These are phyloP conservation scores for Pelomyxa schiedti DNA, from an alignment of 78 protist species.

Conservation along the genomic window DNA sequence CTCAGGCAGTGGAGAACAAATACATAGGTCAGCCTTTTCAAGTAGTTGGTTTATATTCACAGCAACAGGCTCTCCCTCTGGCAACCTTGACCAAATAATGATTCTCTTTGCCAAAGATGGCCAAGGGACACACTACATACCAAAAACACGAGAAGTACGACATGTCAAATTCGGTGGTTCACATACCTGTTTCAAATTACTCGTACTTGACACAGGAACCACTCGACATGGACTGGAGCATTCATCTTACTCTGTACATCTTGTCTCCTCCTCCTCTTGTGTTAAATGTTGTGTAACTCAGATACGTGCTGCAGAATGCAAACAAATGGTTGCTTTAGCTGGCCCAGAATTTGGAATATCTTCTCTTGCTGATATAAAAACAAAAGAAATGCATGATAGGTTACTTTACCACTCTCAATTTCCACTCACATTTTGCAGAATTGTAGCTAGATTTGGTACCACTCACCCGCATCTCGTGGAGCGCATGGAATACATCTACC, in stretches of 20 bases:
- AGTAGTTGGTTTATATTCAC: no score
- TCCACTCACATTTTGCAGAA: not conserved
- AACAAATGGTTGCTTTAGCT: not conserved
- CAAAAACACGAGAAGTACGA: not conserved
- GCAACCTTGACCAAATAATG: conserved; percentile 20
- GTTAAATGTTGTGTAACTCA: not conserved
- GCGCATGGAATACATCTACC: conserved; percentile 5
- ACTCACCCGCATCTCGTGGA: not conserved
- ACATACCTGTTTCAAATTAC: not conserved
- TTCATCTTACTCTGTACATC: not conserved
- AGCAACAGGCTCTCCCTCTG: conserved; percentile 12
- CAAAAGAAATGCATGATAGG: no score
- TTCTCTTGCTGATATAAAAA: conserved; percentile 2
- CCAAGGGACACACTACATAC: conserved; percentile 11
- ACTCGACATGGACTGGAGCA: conserved; percentile 6
- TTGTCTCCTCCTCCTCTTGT: not conserved
- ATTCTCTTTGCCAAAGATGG: conserved; percentile 7
- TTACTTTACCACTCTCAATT: no score
- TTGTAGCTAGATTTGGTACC: not conserved
- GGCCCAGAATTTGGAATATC: not conserved
- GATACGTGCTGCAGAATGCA: conserved; percentile 2
- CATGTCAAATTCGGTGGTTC: conserved; percentile 4
- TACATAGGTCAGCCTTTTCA: no score
- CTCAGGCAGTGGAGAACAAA: not conserved
- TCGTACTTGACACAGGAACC: conserved; percentile 17